A percentile compares a stretch with the other conserved stretches of the same genome.
Evolutionary conservation across 1,139 yeast genomes (phyloP).

Genomic region (Saccharomycopsis phalli): DNA sequence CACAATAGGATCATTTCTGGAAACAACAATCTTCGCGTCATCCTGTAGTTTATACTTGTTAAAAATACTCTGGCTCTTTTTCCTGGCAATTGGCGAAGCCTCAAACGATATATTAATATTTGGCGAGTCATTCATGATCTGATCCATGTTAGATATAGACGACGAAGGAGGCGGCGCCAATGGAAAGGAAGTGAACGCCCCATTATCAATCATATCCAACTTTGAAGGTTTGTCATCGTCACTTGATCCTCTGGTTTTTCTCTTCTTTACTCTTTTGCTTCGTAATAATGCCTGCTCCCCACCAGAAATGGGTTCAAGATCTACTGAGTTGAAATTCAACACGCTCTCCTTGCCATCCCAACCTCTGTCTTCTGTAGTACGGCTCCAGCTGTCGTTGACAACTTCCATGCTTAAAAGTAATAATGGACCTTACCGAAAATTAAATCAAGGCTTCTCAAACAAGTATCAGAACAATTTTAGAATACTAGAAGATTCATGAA

Average conservation of each 20-base stretch:
- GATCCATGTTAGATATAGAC: conserved; percentile 22
- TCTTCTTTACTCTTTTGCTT: conserved; percentile 7
- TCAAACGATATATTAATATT: conserved; percentile 15
- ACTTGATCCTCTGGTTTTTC: not conserved
- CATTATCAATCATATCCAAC: conserved; percentile 54
- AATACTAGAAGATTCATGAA: too few relatives aligned
- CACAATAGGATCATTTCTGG: conserved; percentile 41
- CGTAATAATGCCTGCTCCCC: conserved; percentile 7
- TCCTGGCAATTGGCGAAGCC: conserved; percentile 4
- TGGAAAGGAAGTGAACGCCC: conserved; percentile 58
- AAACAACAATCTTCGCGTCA: conserved; percentile 21
- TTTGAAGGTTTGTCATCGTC: conserved; percentile 32
- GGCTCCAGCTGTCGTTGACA: not conserved
- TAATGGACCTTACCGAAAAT: too few relatives aligned
- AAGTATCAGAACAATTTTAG: too few relatives aligned
- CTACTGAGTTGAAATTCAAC: conserved; percentile 7
- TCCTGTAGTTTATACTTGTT: not conserved
- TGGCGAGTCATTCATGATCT: conserved; percentile 21
- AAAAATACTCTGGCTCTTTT: not conserved
- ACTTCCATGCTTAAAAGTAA: too few relatives aligned
- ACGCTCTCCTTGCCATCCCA: not conserved
- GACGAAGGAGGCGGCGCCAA: conserved; percentile 44
- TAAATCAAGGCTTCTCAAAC: too few relatives aligned
- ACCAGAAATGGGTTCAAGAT: conserved; percentile 10
- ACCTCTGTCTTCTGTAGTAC: not conserved